These are phyloP conservation scores for Termitomyces sp. DNA, from an alignment of 768 basidiomycete species.

Conservation along the genomic window DNA sequence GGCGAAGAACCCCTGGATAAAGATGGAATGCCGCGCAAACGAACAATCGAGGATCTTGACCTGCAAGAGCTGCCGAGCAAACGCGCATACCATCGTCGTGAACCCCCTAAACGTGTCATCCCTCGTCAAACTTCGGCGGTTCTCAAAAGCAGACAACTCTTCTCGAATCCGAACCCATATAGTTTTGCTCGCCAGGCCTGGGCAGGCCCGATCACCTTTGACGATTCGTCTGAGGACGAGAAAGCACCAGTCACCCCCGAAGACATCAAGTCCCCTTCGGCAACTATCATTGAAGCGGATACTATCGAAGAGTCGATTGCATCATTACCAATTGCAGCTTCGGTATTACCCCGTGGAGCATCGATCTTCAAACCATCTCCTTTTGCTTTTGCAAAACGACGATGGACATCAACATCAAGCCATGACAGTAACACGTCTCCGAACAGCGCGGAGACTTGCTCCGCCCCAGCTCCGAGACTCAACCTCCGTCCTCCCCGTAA, in stretches of 20 bases:
- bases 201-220: constrained; percentile 42
- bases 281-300: constrained; percentile 23
- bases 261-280: constrained; percentile 41
- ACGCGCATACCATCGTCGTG: constrained; percentile 20
- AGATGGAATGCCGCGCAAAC: constrained; percentile 22
- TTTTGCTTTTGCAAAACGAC: constrained; percentile 58
- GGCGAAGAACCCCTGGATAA: constrained; percentile 17
- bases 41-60: constrained; percentile 26
- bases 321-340: constrained; percentile 12
- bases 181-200: constrained; percentile 58
- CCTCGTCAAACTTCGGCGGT: constrained; percentile 35
- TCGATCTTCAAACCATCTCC: constrained; percentile 61
- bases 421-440: constrained; percentile 4
- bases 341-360: constrained; percentile 31
- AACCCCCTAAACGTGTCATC: constrained; percentile 32
- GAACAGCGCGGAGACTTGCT: neutral
- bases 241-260: constrained; percentile 60
- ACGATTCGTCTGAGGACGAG: constrained; percentile 46
- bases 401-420: constrained; percentile 48
- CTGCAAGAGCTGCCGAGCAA: constrained; percentile 31
- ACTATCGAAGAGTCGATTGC: constrained; percentile 6
- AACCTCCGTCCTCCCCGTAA: constrained; percentile 3
- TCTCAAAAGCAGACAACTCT: constrained; percentile 44
- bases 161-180: constrained; percentile 58
- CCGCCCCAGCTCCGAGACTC: neutral